Base-by-base conservation (phyloP, 73 alveolate species). In the Breviolum minutum region DNA sequence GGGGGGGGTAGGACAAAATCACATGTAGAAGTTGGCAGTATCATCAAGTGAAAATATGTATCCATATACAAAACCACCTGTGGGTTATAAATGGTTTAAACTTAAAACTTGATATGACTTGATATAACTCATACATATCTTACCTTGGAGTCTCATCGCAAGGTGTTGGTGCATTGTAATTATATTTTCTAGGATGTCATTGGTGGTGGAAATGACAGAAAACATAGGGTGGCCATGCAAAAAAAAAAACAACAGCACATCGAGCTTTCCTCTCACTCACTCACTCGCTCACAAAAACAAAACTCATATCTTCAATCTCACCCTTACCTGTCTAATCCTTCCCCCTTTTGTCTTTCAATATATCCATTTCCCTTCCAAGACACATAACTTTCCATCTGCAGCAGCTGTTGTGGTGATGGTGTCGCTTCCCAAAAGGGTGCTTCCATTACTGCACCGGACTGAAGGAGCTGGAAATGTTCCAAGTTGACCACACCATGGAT, bases 401-500 rank as follows among this genome's bases (percentile, higher is more conserved):
- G 63, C 86, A n/a, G 63, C 26, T 77, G 86, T 63, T 77, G 63
- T 26, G 24, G 63, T 24, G 86, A 29, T 60, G 86, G 86, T 63
- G 27, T 29, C 62, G 63, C 62, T n/a, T 77, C 63, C 86, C 86
- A 77, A n/a, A 77, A 77, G 63, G 86, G 76, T 20, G 76, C 63
- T 24, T 24, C 63, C 24, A n/a, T 20, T 4, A 13, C 83, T 17
- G 83, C 30, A 48, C 61, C 86, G n/a, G 4, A 5, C n/a, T 63
- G 63, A 60, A 77, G 71, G 20, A 69, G 71, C 48, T 40, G 71
- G 70, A 48, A 81, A 11, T 40, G 71, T 69, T 81, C 22, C 90
- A 81, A 48, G 90, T 60, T 54, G 48, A 81, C 32, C 19, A 81
- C 90, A 14, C 90, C 60, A 29, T 81, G 71, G 71, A 81, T 81